Percentiles rank a stretch among this genome's conserved stretches.
Evolutionary conservation across 2,329 filamentous ascomycete species (phyloP).

Genomic region (Pseudogymnoascus verrucosus): DNA sequence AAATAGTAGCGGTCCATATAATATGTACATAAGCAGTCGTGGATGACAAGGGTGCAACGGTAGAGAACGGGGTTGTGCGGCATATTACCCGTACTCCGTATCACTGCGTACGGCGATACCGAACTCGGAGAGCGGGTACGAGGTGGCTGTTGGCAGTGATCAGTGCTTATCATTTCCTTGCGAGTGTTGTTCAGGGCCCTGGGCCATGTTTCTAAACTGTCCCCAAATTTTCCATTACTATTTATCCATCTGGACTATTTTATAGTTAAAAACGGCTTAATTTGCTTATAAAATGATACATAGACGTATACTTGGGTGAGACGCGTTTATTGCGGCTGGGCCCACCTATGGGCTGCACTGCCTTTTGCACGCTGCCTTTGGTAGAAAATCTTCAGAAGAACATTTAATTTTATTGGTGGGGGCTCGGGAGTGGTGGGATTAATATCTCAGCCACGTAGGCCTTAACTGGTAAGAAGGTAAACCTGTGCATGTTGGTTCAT

Average conservation of each 20-base stretch:
- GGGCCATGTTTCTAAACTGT: neutral
- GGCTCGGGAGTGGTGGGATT: too few relatives aligned
- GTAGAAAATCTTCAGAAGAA: too few relatives aligned
- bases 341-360: neutral
- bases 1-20: neutral
- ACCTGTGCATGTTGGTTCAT: too few relatives aligned
- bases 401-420: too few relatives aligned
- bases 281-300: neutral
- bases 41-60: neutral
- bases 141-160: neutral
- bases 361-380: too few relatives aligned
- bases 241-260: neutral
- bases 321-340: neutral
- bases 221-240: neutral
- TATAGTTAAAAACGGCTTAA: neutral
- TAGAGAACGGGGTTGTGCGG: neutral
- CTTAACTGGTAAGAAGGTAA: too few relatives aligned
- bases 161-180: neutral
- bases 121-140: neutral
- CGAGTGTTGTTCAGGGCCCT: neutral
- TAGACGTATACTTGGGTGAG: neutral
- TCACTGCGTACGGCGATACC: neutral
- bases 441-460: too few relatives aligned
- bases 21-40: neutral
- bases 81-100: neutral